Base-by-base conservation (phyloP, 2,329 filamentous ascomycete species). In the Stagonosporopsis rhizophila region DNA sequence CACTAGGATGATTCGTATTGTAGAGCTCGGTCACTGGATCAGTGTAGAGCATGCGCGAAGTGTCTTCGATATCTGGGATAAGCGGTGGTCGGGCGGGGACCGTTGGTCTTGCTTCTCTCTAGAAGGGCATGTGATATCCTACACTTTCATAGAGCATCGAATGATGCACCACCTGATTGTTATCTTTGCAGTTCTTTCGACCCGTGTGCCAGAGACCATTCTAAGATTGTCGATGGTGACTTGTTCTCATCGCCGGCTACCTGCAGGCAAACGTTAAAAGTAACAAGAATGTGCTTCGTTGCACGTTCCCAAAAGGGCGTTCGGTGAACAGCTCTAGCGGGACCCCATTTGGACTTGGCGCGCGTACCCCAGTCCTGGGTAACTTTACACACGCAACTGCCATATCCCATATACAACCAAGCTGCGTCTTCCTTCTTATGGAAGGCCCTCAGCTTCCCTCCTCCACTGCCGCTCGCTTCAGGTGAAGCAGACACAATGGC, bases 401-500 rank as follows among this genome's bases (percentile, higher is more conserved):
- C 30, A 28, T 23, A 44, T 14, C 25, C 17, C 30, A 38, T 19
- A 30, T 15, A 44, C 41, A 32, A 30, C 23, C 47, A 25, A 37
- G 32, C 53, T 51, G 41, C 44, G 42, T 52, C 60, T 60, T 62
- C 65, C 65, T 62, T 66, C 73, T 63, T 68, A 75, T 76, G 73
- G 73, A 72, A 67, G 68, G 58, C 63, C 44, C 58, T n/a, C 52
- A 59, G 48, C 56, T 54, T 47, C 27, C 35, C 44, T 51, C 56
- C 59, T 57, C 59, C 61, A 59, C 66, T 65, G 70, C 61, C 61
- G 67, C 61, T 65, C 62, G 70, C 70, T 69, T 66, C 64, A 60
- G 69, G 67, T 75, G 72, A 74, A 74, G 69, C 64, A 65, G 62
- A 66, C 67, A 72, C 64, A 51, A 75, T 75, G 73, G 69, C 69